phyloP scores from a whole-genome alignment of 1,284 basidiomycete species.

The Kalmanozyma brasiliensis region DNA sequence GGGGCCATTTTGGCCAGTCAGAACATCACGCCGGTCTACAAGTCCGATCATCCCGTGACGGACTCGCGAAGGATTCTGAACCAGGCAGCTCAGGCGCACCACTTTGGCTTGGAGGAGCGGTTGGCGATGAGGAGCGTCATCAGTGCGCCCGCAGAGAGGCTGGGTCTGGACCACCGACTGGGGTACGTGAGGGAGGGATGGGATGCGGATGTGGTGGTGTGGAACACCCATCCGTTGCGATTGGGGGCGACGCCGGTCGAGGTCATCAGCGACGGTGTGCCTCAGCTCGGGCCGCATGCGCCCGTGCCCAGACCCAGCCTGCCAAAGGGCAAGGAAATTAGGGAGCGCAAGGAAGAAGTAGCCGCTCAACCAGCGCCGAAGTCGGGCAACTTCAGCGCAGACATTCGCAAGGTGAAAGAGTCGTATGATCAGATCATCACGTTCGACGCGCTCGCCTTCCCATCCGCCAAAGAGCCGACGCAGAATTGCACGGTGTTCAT shows the following conservation, averaged over 20 bases:
- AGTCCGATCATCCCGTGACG: slow-evolving; percentile 78
- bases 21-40: slow-evolving; percentile 76
- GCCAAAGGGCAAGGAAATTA: not conserved
- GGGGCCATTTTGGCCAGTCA: slow-evolving; percentile 78
- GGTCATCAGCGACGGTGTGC: slow-evolving; percentile 74
- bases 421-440: slow-evolving; percentile 41
- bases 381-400: slow-evolving; percentile 39
- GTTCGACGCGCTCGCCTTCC: slow-evolving; percentile 49
- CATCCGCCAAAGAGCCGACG: slow-evolving; percentile 20
- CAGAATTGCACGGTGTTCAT: slow-evolving; percentile 37
- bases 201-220: slow-evolving; percentile 80
- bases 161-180: slow-evolving; percentile 83
- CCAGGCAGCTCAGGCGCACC: slow-evolving; percentile 88
- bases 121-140: slow-evolving; percentile 78
- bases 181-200: slow-evolving; percentile 78
- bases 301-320: slow-evolving; percentile 20
- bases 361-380: slow-evolving; percentile 23
- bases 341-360: not conserved
- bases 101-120: slow-evolving; percentile 73
- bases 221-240: slow-evolving; percentile 84
- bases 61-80: slow-evolving; percentile 82
- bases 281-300: slow-evolving; percentile 65
- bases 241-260: slow-evolving; percentile 72
- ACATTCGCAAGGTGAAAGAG: slow-evolving; percentile 45
- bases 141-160: slow-evolving; percentile 78